Evolutionary conservation across 2,329 filamentous ascomycete species (phyloP).

Genomic region (Monosporascus sp.): DNA sequence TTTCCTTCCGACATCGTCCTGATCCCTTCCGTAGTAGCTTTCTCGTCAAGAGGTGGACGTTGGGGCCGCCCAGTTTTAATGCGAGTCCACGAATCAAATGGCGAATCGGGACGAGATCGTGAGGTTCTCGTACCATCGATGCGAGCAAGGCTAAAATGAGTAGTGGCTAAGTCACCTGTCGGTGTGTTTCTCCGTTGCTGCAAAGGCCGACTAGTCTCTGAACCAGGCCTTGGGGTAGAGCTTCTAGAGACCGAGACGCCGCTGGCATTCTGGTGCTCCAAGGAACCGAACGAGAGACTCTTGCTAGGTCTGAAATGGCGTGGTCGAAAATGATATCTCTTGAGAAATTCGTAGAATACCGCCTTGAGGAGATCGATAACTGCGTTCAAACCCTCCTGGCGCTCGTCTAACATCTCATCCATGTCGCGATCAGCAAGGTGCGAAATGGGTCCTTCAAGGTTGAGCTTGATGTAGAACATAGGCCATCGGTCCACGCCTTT

Average conservation of each 20-base stretch:
- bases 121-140: constrained; percentile 30
- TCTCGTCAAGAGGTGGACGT: constrained; percentile 5
- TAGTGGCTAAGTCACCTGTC: constrained; percentile 22
- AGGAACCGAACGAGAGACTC: neutral
- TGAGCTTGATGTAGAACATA: constrained; percentile 78
- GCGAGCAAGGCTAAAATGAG: constrained; percentile 30
- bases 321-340: constrained; percentile 65
- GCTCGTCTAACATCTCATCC: constrained; percentile 41
- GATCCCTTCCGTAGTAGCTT: neutral
- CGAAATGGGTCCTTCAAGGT: constrained; percentile 22
- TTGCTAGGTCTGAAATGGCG: constrained; percentile 21
- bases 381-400: constrained; percentile 44
- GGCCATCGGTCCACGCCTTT: constrained; percentile 79
- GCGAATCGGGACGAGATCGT: constrained; percentile 22
- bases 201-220: neutral
- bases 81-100: constrained; percentile 32
- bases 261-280: neutral
- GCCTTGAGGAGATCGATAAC: constrained; percentile 63
- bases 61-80: constrained; percentile 29
- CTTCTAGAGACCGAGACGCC: constrained; percentile 7
- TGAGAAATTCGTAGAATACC: constrained; percentile 70
- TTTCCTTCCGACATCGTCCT: neutral
- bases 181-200: constrained; percentile 1
- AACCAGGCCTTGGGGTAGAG: constrained; percentile 5
- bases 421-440: constrained; percentile 17